phyloP scores from a whole-genome alignment of 2,329 filamentous ascomycete species.

The Drechslerella stenobrocha region DNA sequence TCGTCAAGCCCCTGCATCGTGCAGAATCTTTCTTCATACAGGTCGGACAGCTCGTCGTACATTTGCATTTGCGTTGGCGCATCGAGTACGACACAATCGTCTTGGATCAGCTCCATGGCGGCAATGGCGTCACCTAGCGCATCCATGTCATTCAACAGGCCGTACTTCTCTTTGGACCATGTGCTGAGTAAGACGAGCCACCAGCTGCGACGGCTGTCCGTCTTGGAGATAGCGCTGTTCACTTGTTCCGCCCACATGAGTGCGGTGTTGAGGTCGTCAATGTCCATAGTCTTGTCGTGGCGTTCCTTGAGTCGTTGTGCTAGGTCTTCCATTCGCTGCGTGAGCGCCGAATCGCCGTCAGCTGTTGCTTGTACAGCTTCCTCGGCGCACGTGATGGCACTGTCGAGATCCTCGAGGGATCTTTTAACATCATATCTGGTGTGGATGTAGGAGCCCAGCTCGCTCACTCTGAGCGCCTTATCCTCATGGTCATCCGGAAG shows the following conservation, averaged over 20 bases:
- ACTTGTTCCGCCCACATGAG: slow-evolving; percentile 10
- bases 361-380: slow-evolving; percentile 6
- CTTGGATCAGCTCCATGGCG: slow-evolving; percentile 2
- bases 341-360: slow-evolving; percentile 2
- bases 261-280: slow-evolving; percentile 11
- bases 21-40: slow-evolving; percentile 4
- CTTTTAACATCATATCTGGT: slow-evolving; percentile 1
- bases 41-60: slow-evolving; percentile 13
- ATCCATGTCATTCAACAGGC: not conserved
- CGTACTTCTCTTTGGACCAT: slow-evolving; percentile 6
- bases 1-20: not conserved
- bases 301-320: slow-evolving; percentile 7
- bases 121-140: slow-evolving; percentile 2
- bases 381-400: slow-evolving; percentile 2
- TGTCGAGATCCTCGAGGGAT: slow-evolving; percentile 4
- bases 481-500: slow-evolving; percentile 7
- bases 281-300: not conserved
- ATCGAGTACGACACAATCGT: not conserved
- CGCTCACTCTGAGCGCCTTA: not conserved
- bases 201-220: not conserved
- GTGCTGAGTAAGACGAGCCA: slow-evolving; percentile 1
- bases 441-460: slow-evolving; percentile 4
- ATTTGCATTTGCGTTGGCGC: not conserved
- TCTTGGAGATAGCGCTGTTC: not conserved
- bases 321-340: slow-evolving; percentile 7